phyloP scores from a whole-genome alignment of 2,329 filamentous ascomycete species.

The Onygenales sp. region DNA sequence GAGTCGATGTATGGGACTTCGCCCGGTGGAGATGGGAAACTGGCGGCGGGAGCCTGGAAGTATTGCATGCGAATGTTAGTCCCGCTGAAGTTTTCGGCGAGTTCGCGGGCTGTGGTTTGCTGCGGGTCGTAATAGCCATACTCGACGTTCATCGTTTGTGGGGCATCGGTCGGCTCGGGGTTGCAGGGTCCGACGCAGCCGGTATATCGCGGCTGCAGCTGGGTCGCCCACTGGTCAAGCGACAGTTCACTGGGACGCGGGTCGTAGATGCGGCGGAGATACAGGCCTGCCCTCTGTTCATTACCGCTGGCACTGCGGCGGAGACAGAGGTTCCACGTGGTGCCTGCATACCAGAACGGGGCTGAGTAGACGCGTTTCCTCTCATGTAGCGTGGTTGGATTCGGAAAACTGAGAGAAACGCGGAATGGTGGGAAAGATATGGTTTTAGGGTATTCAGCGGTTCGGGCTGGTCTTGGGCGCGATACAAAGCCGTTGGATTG shows the following conservation, averaged over 20 bases:
- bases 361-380: neutral
- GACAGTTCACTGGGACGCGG: neutral
- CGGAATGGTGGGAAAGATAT: neutral
- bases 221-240: neutral
- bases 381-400: neutral
- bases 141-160: too few relatives aligned
- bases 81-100: neutral
- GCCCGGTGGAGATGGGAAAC: neutral
- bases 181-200: neutral
- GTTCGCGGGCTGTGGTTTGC: too few relatives aligned
- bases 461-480: neutral
- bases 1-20: neutral
- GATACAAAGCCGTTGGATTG: neutral
- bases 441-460: neutral
- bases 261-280: neutral
- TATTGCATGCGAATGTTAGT: neutral
- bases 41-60: too few relatives aligned
- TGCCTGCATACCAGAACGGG: neutral
- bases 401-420: neutral
- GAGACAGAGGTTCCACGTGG: neutral
- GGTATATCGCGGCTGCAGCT: neutral
- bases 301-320: neutral
- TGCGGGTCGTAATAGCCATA: too few relatives aligned
- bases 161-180: neutral
- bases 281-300: neutral